A percentile compares a stretch with the other conserved stretches of the same genome.
phyloP scores from a whole-genome alignment of 2,329 filamentous ascomycete species.

The Pseudocercospora vitis region DNA sequence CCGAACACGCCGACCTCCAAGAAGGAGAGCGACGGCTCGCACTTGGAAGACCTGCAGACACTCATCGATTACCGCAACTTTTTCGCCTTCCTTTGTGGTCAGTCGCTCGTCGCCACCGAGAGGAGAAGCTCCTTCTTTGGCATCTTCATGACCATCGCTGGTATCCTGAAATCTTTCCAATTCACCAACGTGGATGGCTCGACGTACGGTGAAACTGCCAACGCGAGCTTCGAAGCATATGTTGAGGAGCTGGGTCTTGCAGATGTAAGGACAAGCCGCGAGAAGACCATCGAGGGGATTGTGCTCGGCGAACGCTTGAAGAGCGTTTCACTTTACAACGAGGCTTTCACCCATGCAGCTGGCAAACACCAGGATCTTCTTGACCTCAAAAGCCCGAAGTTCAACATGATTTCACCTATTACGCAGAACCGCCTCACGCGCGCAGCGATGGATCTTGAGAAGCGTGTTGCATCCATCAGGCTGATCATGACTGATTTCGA shows the following conservation, averaged over 20 bases:
- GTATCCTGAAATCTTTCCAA: constrained; percentile 57
- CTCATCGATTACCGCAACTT: constrained; percentile 62
- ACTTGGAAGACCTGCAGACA: constrained; percentile 54
- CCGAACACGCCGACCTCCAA: constrained; percentile 18
- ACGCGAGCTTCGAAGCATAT: constrained; percentile 69
- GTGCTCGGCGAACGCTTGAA: constrained; percentile 87
- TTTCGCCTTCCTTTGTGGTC: constrained; percentile 63
- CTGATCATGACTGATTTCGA: constrained; percentile 81
- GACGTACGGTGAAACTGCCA: constrained; percentile 62
- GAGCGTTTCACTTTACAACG: constrained; percentile 78
- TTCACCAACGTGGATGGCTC: constrained; percentile 64
- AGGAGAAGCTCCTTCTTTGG: constrained; percentile 56
- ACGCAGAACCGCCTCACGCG: constrained; percentile 80
- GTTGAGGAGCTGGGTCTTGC: constrained; percentile 73
- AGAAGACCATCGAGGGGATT: constrained; percentile 86
- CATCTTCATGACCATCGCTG: constrained; percentile 62
- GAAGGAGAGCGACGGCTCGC: constrained; percentile 30
- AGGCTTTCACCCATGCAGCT: constrained; percentile 86
- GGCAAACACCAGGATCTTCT: constrained; percentile 78
- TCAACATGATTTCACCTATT: constrained; percentile 64
- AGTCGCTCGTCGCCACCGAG: constrained; percentile 60
- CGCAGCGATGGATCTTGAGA: constrained; percentile 75
- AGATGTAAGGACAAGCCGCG: constrained; percentile 77
- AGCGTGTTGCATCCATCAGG: constrained; percentile 69
- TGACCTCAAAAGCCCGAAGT: constrained; percentile 67